A percentile compares a stretch with the other conserved stretches of the same genome.
Conservation (phyloP, 1,139 yeast species). For the Candida pseudoviswanathii region DNA sequence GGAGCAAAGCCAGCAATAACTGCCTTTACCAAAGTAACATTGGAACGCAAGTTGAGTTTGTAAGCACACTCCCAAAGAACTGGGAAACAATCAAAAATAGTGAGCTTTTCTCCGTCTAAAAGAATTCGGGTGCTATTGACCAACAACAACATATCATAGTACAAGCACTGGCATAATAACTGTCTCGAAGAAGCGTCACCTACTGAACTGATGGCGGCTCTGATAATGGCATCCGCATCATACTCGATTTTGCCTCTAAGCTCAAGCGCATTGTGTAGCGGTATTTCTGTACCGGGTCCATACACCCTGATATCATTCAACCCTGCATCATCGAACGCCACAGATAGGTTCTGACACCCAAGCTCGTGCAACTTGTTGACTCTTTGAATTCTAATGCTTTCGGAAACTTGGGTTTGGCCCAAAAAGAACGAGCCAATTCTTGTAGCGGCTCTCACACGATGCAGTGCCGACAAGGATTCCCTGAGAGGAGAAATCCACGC, state of each 20-base stretch:
- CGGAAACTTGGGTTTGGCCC: conserved; percentile 8
- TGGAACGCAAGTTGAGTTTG: conserved; percentile 33
- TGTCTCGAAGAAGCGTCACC: conserved; percentile 31
- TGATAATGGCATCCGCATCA: conserved; percentile 26
- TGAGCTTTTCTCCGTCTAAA: conserved; percentile 37
- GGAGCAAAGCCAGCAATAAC: conserved; percentile 45
- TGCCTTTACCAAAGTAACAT: conserved; percentile 39
- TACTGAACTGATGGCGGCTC: conserved; percentile 20
- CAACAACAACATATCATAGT: conserved; percentile 58
- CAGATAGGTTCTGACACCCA: conserved; percentile 18
- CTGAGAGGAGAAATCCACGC: conserved; percentile 46
- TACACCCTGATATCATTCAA: conserved; percentile 16
- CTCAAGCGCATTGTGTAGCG: conserved; percentile 33
- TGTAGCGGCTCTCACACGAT: conserved; percentile 42
- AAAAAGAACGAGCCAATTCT: conserved; percentile 29
- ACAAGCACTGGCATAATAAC: conserved; percentile 49
- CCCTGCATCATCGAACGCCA: conserved; percentile 18
- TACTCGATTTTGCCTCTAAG: conserved; percentile 38
- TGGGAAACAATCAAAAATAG: conserved; percentile 48
- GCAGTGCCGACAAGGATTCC: conserved; percentile 38
- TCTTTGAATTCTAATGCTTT: conserved; percentile 9
- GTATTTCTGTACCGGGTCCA: conserved; percentile 21
- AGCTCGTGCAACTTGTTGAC: conserved; percentile 11
- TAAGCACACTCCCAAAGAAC: conserved; percentile 48
- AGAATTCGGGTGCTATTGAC: conserved; percentile 55